These are phyloP conservation scores for Debaryomyces maramus DNA, from an alignment of 805 yeast species.

Conservation along the genomic window DNA sequence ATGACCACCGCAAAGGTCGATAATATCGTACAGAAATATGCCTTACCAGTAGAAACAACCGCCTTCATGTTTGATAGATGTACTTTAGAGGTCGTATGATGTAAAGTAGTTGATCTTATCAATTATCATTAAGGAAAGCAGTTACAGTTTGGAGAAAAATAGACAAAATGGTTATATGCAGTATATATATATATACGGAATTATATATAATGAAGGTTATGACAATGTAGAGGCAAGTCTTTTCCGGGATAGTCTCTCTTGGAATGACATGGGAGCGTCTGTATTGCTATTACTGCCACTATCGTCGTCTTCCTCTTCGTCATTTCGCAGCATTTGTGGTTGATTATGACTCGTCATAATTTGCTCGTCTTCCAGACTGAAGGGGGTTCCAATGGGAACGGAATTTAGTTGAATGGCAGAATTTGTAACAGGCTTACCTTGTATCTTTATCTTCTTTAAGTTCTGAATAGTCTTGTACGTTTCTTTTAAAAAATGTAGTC, in stretches of 20 bases:
- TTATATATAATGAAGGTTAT: no score
- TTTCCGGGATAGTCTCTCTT: no score
- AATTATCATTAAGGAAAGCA: no score
- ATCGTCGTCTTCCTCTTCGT: conserved; percentile 18
- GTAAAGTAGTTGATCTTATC: no score
- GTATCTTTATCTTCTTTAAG: conserved; percentile 18
- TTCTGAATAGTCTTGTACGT: conserved; percentile 25
- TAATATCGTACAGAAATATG: conserved; percentile 92
- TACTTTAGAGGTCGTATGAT: no score
- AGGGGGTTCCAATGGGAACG: neutral
- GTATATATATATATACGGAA: neutral
- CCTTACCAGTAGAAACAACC: conserved; percentile 64
- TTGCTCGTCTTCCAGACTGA: conserved; percentile 12
- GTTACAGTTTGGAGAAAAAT: no score
- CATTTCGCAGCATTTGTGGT: conserved; percentile 12
- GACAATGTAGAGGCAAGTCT: neutral
- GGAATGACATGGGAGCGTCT: neutral
- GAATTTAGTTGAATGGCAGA: neutral
- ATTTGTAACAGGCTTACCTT: conserved; percentile 3
- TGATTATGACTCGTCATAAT: conserved; percentile 6
- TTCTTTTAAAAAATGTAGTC: conserved; percentile 29
- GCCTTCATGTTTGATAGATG: conserved; percentile 34
- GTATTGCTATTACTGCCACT: conserved; percentile 15
- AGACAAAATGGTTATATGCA: conserved; percentile 4
- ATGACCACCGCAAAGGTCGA: conserved; percentile 92